phyloP scores from a whole-genome alignment of 768 basidiomycete genomes.

The Termitomyces heimii region DNA sequence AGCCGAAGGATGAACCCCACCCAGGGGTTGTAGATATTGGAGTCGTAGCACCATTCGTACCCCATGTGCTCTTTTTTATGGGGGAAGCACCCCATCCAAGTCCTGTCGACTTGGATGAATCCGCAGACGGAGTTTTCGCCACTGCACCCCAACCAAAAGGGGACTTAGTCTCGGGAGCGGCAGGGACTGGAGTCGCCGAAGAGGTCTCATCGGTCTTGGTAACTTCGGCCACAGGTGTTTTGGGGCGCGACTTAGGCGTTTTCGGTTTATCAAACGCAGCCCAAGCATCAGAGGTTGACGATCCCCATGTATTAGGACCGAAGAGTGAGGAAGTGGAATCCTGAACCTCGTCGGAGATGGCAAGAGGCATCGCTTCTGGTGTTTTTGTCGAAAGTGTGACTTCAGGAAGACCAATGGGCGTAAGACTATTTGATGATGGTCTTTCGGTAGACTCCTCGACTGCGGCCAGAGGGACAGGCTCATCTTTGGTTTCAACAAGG shows the following conservation, averaged over 20 bases:
- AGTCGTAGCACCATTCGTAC: background rate
- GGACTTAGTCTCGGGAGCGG: conserved; percentile 1
- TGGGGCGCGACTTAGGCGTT: conserved; percentile 11
- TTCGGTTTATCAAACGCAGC: conserved; percentile 6
- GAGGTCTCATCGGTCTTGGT: conserved; percentile 5
- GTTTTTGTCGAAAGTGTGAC: conserved; percentile 10
- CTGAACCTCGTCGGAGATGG: conserved; percentile 4
- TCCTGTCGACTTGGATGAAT: conserved; percentile 3
- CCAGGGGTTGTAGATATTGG: background rate
- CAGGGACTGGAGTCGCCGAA: background rate
- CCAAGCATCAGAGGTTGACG: conserved; percentile 3
- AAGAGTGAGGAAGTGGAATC: conserved; percentile 11
- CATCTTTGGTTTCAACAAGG: conserved; percentile 14
- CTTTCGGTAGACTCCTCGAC: conserved; percentile 2
- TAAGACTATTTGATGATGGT: conserved; percentile 9
- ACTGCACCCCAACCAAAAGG: conserved; percentile 3
- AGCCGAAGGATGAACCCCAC: conserved; percentile 9
- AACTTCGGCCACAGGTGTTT: conserved; percentile 6
- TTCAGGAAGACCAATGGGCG: conserved; percentile 13
- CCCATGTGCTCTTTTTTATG: conserved; percentile 8
- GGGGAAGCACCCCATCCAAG: conserved; percentile 7
- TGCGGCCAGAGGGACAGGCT: conserved; percentile 1
- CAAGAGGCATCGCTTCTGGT: conserved; percentile 3
- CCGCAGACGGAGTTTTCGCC: conserved; percentile 4
- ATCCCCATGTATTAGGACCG: conserved; percentile 2